A percentile compares a stretch with the other conserved stretches of the same genome.
These are phyloP conservation scores for Gypsophila paniculata DNA, from an alignment of 179 eudicot species.

Conservation along the genomic window DNA sequence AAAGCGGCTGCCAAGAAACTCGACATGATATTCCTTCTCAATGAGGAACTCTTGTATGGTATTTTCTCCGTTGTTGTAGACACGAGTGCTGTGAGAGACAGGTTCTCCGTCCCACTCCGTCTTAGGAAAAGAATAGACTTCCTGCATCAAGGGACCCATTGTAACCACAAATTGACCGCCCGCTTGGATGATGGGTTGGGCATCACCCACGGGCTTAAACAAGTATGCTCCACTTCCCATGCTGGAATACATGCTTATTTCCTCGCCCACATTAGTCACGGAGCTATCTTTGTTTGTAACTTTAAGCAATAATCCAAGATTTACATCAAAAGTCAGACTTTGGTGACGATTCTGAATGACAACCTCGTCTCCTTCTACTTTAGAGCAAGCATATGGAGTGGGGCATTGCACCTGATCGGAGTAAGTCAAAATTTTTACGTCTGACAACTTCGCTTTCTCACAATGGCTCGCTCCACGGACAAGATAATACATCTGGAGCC, in stretches of 20 bases:
- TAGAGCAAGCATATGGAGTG: slow-evolving; percentile 64
- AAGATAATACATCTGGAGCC: slow-evolving; percentile 76
- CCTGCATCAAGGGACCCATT: slow-evolving; percentile 72
- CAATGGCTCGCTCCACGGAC: slow-evolving; percentile 80
- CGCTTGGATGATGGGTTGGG: slow-evolving; percentile 47
- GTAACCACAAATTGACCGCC: slow-evolving; percentile 59
- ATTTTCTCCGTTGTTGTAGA: slow-evolving; percentile 51
- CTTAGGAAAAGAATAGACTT: slow-evolving; percentile 69
- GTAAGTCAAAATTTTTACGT: slow-evolving; percentile 41
- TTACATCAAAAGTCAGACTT: slow-evolving; percentile 53
- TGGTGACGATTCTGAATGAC: slow-evolving; percentile 55
- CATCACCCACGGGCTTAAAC: slow-evolving; percentile 81
- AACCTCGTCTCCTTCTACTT: slow-evolving; percentile 46
- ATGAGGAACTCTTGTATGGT: slow-evolving; percentile 61
- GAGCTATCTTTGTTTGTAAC: slow-evolving; percentile 49
- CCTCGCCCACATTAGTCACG: slow-evolving; percentile 51
- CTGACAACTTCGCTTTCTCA: slow-evolving; percentile 65
- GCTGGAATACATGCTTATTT: slow-evolving; percentile 82
- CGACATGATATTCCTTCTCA: slow-evolving; percentile 95
- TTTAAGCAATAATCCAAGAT: slow-evolving; percentile 61
- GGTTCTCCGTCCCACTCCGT: slow-evolving; percentile 69
- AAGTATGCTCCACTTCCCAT: slow-evolving; percentile 89
- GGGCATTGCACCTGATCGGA: slow-evolving; percentile 56
- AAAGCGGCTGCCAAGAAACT: slow-evolving; percentile 57
- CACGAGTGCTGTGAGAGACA: slow-evolving; percentile 80